Conservation (phyloP, 129 eudicot species). For the Flaveria bidentis region DNA sequence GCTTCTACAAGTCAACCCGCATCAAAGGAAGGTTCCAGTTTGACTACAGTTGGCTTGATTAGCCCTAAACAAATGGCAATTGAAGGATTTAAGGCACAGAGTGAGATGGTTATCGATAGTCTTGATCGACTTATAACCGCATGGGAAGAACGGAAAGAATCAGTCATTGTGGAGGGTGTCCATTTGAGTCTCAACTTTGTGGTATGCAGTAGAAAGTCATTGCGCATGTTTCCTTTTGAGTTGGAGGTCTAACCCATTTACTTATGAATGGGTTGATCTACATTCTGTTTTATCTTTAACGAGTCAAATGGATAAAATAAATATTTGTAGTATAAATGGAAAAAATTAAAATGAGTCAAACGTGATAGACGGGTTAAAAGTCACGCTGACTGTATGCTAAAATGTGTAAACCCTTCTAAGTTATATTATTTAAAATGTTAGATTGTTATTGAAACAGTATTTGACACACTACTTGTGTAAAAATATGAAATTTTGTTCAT, state of each 20-base stretch:
- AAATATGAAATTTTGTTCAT: too few relatives aligned
- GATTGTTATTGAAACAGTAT: not conserved
- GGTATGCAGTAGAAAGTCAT: slow-evolving; percentile 37
- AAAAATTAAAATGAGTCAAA: not conserved
- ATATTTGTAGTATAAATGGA: not conserved
- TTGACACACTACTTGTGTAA: not conserved
- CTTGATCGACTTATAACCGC: slow-evolving; percentile 87
- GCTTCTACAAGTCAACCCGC: slow-evolving; percentile 26
- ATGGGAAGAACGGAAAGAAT: slow-evolving; percentile 94
- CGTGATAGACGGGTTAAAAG: not conserved
- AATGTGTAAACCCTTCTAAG: too few relatives aligned
- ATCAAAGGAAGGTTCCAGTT: slow-evolving; percentile 12
- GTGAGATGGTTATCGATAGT: slow-evolving; percentile 97
- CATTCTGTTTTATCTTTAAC: not conserved
- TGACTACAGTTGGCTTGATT: slow-evolving; percentile 47
- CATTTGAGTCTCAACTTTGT: slow-evolving; percentile 95
- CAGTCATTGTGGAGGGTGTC: slow-evolving; percentile 96
- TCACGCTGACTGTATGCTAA: not conserved
- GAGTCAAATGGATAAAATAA: not conserved
- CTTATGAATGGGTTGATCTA: not conserved
- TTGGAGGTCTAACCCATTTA: not conserved
- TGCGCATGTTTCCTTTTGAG: not conserved
- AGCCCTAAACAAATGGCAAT: slow-evolving; percentile 89
- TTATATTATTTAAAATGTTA: not conserved
- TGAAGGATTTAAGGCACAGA: slow-evolving; percentile 93